Base-by-base conservation (phyloP, 1,284 basidiomycete species). In the Leccinum solheimii region DNA sequence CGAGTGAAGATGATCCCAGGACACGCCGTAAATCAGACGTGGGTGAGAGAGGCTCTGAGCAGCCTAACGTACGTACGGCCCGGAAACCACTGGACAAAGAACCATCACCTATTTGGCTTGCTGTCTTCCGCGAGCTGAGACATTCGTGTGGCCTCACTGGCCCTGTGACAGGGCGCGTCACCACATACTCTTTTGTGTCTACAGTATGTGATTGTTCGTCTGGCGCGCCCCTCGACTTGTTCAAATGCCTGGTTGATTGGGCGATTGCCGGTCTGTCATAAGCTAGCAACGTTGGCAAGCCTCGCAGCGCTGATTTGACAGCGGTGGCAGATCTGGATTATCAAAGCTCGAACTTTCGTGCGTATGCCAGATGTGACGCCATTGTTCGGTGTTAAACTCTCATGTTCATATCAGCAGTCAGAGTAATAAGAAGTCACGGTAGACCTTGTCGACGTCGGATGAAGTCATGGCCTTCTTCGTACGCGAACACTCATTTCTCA, bases 331-430 rank as follows among this genome's bases (percentile, higher is more conserved):
- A 69, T 68, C 45, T 36, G 10, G 38, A 34, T 38, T 59, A 69
- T 62, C 27, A 34, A 34, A 19, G 11, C 27, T 34, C 26, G 45
- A 16, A 48, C 23, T 32, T 60, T 53, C 21, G 34, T 54, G 30
- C 21, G 16, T 19, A 64, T 23, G 30, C 32, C 11, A 21, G 19
- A 26, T 69, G 36, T 16, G 66, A 67, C 64, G 60, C 59, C 57
- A 69, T 59, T 9, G 48, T 30, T 62, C 55, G 65, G 66, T 27
- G 58, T 57, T 34, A 32, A 32, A 32, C 30, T 68, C 30, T 68
- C 67, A 30, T 69, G 34, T 60, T 52, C 55, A 59, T 65, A 58
- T 70, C 14, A 38, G 63, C 69, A 68, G 57, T 26, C 48, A 49
- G 48, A 36, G 7, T 16, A 69, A 58, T 36, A 49, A 34, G 27